A percentile compares a stretch with the other conserved stretches of the same genome.
phyloP scores from a whole-genome alignment of 768 basidiomycete species.

The Tylopilus sp. region DNA sequence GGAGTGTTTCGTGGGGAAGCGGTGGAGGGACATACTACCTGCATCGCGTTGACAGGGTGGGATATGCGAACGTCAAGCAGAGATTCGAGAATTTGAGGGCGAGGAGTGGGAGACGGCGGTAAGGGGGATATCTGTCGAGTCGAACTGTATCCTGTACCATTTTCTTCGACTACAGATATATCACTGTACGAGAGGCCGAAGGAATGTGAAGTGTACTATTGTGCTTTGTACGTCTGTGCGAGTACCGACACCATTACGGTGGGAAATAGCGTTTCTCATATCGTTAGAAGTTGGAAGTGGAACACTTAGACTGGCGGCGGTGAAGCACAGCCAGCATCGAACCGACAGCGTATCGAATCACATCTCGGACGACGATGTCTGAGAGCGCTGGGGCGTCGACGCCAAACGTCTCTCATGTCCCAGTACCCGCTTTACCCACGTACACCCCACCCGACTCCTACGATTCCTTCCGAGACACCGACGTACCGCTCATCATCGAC shows the following conservation, averaged over 20 bases:
- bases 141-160: background rate
- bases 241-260: no score
- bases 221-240: no score
- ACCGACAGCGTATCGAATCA: no score
- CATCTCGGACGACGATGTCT: conserved; percentile 12
- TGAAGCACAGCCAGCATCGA: no score
- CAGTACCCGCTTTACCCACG: conserved; percentile 28
- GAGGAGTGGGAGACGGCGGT: conserved; percentile 27
- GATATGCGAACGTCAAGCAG: conserved; percentile 58
- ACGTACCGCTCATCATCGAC: conserved; percentile 79
- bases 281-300: no score
- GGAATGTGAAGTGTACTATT: no score
- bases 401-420: conserved; percentile 18
- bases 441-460: conserved; percentile 46
- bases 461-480: conserved; percentile 43
- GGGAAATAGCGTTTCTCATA: no score
- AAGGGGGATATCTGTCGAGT: background rate
- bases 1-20: conserved; percentile 80
- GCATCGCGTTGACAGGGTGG: conserved; percentile 72
- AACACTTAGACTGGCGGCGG: no score
- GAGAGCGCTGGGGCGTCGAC: conserved; percentile 7
- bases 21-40: conserved; percentile 68
- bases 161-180: background rate
- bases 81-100: conserved; percentile 51
- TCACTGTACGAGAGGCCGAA: no score